Percentiles rank a stretch among this genome's conserved stretches.
These are phyloP conservation scores for Ceratocystis cubensis DNA, from an alignment of 2,329 filamentous ascomycete genomes.

Conservation along the genomic window DNA sequence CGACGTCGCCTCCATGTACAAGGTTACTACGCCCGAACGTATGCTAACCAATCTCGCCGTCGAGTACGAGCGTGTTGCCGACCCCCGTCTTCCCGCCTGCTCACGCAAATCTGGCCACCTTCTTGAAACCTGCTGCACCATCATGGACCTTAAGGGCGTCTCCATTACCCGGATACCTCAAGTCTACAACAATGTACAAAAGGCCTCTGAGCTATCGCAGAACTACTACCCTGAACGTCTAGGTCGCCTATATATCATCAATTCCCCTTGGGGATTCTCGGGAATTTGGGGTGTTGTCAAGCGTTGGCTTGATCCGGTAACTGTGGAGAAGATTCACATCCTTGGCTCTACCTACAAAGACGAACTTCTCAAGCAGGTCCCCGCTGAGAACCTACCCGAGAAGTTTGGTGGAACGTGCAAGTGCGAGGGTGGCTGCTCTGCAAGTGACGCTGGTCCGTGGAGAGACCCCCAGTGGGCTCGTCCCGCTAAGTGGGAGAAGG, in stretches of 20 bases:
- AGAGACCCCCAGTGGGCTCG: slow-evolving; percentile 54
- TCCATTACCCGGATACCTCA: slow-evolving; percentile 66
- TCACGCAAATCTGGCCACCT: slow-evolving; percentile 81
- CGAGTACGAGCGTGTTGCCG: slow-evolving; percentile 93
- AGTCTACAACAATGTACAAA: slow-evolving; percentile 78
- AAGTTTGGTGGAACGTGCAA: slow-evolving; percentile 73
- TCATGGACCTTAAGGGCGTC: slow-evolving; percentile 96
- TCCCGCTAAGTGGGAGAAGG: slow-evolving; percentile 49
- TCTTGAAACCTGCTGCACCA: slow-evolving; percentile 94
- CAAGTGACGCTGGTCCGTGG: slow-evolving; percentile 91
- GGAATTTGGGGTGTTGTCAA: slow-evolving; percentile 77
- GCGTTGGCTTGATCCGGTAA: slow-evolving; percentile 92
- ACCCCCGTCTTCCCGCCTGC: slow-evolving; percentile 87
- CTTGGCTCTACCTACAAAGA: slow-evolving; percentile 69
- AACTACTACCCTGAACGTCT: slow-evolving; percentile 99
- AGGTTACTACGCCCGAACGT: slow-evolving; percentile 81
- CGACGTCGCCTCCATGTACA: slow-evolving; percentile 78
- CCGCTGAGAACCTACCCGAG: slow-evolving; percentile 78
- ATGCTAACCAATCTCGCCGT: slow-evolving; percentile 95
- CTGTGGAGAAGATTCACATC: slow-evolving; percentile 89
- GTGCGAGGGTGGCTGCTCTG: slow-evolving; percentile 68
- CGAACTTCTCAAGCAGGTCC: slow-evolving; percentile 73
- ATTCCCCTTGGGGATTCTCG: slow-evolving; percentile 91
- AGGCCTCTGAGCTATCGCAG: slow-evolving; percentile 80
- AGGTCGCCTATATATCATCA: slow-evolving; percentile 94